These are phyloP conservation scores for Artemisia tridentata DNA, from an alignment of 129 eudicot species.

Conservation along the genomic window DNA sequence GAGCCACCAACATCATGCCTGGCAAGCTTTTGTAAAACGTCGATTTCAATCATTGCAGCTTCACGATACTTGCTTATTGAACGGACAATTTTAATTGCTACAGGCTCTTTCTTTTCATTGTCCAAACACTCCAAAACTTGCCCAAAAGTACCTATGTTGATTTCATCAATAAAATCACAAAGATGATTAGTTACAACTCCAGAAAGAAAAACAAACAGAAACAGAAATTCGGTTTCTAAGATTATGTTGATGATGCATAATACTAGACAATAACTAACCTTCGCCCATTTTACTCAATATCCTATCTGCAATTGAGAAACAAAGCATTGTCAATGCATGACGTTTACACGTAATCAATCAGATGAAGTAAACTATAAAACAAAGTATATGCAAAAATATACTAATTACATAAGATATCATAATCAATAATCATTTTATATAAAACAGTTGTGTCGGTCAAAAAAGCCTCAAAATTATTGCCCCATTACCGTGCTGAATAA, in stretches of 20 bases:
- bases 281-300: constrained; percentile 93
- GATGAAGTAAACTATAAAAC: neutral
- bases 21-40: constrained; percentile 74
- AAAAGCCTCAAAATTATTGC: no score
- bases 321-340: constrained; percentile 9
- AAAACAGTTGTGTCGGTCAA: no score
- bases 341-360: neutral
- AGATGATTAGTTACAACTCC: neutral
- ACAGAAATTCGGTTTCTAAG: neutral
- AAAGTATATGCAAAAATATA: neutral
- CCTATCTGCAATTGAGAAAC: constrained; percentile 59
- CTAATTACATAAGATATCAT: constrained; percentile 2
- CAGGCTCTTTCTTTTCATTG: constrained; percentile 77
- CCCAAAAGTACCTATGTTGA: constrained; percentile 73
- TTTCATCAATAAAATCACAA: constrained; percentile 13
- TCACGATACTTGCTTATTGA: constrained; percentile 82
- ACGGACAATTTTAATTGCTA: constrained; percentile 83
- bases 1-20: constrained; percentile 75
- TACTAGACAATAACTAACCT: constrained; percentile 49
- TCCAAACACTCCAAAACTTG: constrained; percentile 91
- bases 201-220: neutral
- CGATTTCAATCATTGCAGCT: constrained; percentile 91
- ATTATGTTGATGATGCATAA: constrained; percentile 9
- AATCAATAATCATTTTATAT: neutral
- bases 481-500: neutral